Base-by-base conservation (phyloP, 352 stramenopile species). In the Pythium folliculosum region DNA sequence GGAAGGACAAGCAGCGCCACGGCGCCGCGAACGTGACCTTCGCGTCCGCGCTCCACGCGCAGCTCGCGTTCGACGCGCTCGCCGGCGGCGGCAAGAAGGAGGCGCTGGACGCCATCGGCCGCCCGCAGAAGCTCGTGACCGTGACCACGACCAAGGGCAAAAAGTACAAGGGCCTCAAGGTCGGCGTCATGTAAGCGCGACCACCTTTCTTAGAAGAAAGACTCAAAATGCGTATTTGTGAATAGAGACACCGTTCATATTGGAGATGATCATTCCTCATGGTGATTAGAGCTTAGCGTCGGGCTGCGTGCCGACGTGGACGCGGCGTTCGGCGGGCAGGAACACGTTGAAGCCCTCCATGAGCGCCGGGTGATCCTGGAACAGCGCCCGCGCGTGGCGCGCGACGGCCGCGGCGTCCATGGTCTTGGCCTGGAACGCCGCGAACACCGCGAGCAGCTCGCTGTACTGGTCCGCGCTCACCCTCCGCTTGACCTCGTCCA, bases 1-100 rank as follows among this genome's bases (percentile, higher is more conserved):
- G 76, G 78, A 73, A 81, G n/a, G 70, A 77, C 7, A 78, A 81
- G 12, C 73, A 91, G 70, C 88, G 86, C 43, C 77, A 80, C n/a
- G 86, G 88, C 44, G 90, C 86, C 3, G 84, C 77, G 57, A 80
- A 71, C 61, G 81, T 92, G 27, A 91, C 84, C 22, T 96, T 96
- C 55, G 64, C 72, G 1, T 86, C 83, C 5, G 77, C 77, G 47
- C 74, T 75, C 43, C 88, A 96, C 63, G 86, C 86, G 6, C 57
- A 72, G 21, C 54, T 94, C 17, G 88, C 88, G 30, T 96, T 94
- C 37, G 72, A 88, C 48, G 85, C 75, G 3, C 53, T 75, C 16
- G 63, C 63, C 23, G 38, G 51, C 12, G 35, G 35, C 6, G 35
- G 35, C 44, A 67, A 73, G 44, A 67, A 73, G 14, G 56, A 72